Conservation (phyloP, 495 filamentous ascomycete species). For the Cenococcum geophilum region DNA sequence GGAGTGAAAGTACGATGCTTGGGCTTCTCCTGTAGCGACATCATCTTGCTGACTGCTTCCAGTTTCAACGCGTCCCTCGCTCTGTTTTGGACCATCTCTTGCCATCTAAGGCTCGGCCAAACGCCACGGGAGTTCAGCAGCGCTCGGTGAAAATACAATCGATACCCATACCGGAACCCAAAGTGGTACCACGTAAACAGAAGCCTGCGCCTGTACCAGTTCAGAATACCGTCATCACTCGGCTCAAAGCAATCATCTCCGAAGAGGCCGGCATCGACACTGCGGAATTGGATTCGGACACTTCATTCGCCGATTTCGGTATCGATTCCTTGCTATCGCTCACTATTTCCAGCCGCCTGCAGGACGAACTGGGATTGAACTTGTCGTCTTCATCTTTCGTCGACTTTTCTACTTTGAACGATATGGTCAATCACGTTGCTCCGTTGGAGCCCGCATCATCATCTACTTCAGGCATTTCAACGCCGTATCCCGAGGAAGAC, state of each 20-base stretch:
- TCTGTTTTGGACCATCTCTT: background rate
- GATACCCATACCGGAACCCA: too few relatives aligned
- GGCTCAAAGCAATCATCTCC: too few relatives aligned
- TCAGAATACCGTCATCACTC: too few relatives aligned
- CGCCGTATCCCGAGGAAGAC: too few relatives aligned
- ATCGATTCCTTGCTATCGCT: background rate
- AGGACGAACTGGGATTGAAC: conserved; percentile 53
- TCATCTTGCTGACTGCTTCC: background rate
- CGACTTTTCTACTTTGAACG: conserved; percentile 1
- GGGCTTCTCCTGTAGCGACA: too few relatives aligned
- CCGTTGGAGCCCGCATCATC: conserved; percentile 3
- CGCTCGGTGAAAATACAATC: too few relatives aligned
- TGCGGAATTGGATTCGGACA: background rate
- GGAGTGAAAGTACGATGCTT: background rate
- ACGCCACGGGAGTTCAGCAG: too few relatives aligned
- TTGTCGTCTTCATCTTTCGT: conserved; percentile 24
- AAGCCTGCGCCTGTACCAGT: too few relatives aligned
- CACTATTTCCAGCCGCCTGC: conserved; percentile 40
- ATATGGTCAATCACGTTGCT: background rate
- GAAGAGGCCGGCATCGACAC: conserved; percentile 8
- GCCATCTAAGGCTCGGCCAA: too few relatives aligned
- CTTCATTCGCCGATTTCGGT: background rate
- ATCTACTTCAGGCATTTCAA: too few relatives aligned
- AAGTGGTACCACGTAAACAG: too few relatives aligned
- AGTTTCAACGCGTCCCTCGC: background rate